Evolutionary conservation across 495 filamentous ascomycete species (phyloP).

Genomic region (Penicillium simplicissimum): DNA sequence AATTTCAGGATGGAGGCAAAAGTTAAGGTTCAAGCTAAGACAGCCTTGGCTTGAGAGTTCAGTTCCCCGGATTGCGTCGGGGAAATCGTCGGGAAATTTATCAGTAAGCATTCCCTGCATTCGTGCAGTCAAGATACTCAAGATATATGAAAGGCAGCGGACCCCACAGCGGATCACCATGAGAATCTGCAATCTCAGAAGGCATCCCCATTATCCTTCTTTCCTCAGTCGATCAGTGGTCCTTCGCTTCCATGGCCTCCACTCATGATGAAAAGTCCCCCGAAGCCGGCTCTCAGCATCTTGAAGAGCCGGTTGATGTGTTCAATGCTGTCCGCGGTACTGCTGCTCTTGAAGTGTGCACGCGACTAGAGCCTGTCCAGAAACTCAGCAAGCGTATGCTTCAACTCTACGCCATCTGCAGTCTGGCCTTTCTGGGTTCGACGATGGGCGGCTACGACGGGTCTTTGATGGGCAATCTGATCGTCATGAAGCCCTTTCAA

Average conservation of each 20-base stretch:
- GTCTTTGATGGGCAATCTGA: slow-evolving; percentile 43
- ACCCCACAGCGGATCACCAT: not conserved
- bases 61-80: not conserved
- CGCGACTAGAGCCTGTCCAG: not conserved
- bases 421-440: not conserved
- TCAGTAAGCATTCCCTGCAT: not conserved
- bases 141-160: not conserved
- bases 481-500: slow-evolving; percentile 32
- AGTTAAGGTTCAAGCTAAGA: not conserved
- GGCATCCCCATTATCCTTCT: not conserved
- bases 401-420: slow-evolving; percentile 3
- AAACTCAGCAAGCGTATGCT: slow-evolving; percentile 8
- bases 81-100: not conserved
- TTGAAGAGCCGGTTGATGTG: not conserved
- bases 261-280: not conserved
- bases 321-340: not conserved
- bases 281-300: not conserved
- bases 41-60: not conserved
- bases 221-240: not conserved
- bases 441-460: slow-evolving; percentile 45
- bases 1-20: not conserved
- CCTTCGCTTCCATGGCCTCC: not conserved
- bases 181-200: not conserved
- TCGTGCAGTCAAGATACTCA: not conserved
- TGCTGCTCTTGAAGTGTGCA: slow-evolving; percentile 2